These are phyloP conservation scores for Blastocladiella emersonii DNA, from an alignment of 371 early-diverging fungal genomes.

Conservation along the genomic window DNA sequence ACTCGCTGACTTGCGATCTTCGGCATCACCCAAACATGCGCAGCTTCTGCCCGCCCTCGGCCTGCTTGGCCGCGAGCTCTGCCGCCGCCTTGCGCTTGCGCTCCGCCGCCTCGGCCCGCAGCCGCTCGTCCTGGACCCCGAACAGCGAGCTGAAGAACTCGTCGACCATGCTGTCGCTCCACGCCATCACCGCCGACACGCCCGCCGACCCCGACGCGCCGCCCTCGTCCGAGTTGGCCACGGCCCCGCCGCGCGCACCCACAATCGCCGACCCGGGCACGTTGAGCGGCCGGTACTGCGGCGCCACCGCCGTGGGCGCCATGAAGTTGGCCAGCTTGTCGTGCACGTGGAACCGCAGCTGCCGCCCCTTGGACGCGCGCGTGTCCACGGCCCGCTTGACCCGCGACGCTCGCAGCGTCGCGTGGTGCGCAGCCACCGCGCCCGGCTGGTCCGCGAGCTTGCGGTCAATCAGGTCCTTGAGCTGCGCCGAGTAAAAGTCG, in stretches of 20 bases:
- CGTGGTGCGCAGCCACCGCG: not conserved
- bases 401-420: constrained; percentile 56
- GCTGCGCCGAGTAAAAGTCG: constrained; percentile 83
- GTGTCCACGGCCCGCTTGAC: constrained; percentile 64
- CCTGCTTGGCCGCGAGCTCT: constrained; percentile 11
- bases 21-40: not conserved
- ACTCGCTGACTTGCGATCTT: no score
- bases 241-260: not conserved
- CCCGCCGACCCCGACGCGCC: no score
- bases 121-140: constrained; percentile 36
- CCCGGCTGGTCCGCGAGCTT: constrained; percentile 58
- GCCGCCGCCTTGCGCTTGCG: constrained; percentile 17
- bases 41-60: not conserved
- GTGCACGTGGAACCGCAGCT: constrained; percentile 77
- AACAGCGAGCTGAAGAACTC: constrained; percentile 74
- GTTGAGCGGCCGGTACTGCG: not conserved
- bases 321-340: constrained; percentile 90
- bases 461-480: constrained; percentile 84
- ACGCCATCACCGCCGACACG: constrained; percentile 18
- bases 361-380: constrained; percentile 82
- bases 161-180: constrained; percentile 82
- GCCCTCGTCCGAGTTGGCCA: constrained; percentile 2
- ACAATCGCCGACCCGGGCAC: not conserved
- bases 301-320: constrained; percentile 51
- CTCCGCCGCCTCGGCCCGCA: not conserved